phyloP scores from a whole-genome alignment of 371 early-diverging fungal species.

The Apophysomyces variabilis region DNA sequence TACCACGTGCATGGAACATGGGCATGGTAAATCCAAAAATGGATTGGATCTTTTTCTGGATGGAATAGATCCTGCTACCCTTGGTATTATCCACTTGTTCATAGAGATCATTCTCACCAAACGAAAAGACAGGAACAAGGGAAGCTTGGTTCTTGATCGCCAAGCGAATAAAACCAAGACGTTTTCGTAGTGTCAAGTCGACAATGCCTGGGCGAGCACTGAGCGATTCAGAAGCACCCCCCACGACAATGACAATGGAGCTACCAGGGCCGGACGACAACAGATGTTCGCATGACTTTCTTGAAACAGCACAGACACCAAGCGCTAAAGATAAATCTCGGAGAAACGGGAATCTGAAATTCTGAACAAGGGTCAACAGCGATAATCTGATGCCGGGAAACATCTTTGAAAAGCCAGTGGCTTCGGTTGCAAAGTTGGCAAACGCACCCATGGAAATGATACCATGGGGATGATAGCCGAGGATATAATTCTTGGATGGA shows the following conservation, averaged over 20 bases:
- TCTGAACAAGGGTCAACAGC: conserved; percentile 58
- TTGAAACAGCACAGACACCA: conserved; percentile 76
- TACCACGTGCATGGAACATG: conserved; percentile 69
- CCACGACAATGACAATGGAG: conserved; percentile 73
- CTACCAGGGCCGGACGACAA: conserved; percentile 72
- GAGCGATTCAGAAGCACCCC: conserved; percentile 77
- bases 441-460: conserved; percentile 82
- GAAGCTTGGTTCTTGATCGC: conserved; percentile 69
- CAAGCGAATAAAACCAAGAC: conserved; percentile 76
- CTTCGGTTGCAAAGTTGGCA: conserved; percentile 76
- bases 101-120: conserved; percentile 84
- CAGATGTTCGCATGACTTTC: conserved; percentile 69
- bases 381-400: conserved; percentile 68
- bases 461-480: conserved; percentile 83
- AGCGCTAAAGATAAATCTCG: conserved; percentile 70
- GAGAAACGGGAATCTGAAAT: conserved; percentile 70
- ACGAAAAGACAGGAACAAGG: conserved; percentile 72
- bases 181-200: conserved; percentile 66
- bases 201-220: conserved; percentile 62
- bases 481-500: conserved; percentile 71
- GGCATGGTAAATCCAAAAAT: conserved; percentile 66
- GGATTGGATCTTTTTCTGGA: conserved; percentile 62
- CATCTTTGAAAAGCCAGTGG: conserved; percentile 57
- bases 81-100: conserved; percentile 53
- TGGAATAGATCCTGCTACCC: conserved; percentile 45